phyloP scores from a whole-genome alignment of 495 filamentous ascomycete genomes.

The Chaetomium cochliodes region DNA sequence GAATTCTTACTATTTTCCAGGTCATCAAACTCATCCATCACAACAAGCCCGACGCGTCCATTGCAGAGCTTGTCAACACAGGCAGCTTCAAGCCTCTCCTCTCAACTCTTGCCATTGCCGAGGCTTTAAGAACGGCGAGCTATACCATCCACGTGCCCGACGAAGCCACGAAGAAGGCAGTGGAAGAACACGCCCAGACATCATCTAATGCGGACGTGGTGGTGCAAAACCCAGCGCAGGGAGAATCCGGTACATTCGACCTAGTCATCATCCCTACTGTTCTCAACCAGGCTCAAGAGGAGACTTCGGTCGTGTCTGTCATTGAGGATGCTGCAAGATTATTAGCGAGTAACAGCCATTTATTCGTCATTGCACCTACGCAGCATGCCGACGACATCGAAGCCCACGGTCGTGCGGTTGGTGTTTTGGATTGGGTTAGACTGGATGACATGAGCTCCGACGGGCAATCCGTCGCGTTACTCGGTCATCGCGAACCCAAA shows the following conservation, averaged over 20 bases:
- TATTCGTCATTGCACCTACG: background rate
- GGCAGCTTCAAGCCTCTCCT: background rate
- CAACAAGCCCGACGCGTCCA: background rate
- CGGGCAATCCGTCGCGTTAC: background rate
- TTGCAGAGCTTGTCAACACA: background rate
- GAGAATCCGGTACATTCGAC: background rate
- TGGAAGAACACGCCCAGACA: background rate
- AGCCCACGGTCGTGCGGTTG: background rate
- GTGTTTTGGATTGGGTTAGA: background rate
- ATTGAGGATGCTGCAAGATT: background rate
- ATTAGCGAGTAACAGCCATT: background rate
- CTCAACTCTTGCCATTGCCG: background rate
- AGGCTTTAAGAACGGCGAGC: background rate
- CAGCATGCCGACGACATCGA: background rate
- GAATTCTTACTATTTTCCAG: background rate
- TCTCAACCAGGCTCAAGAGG: background rate
- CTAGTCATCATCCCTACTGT: background rate
- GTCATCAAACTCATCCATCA: background rate
- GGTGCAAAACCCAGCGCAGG: background rate
- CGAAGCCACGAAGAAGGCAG: background rate
- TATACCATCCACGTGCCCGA: slow-evolving; percentile 2
- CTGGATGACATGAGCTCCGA: background rate
- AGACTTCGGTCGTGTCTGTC: background rate
- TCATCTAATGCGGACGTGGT: background rate
- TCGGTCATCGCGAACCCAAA: background rate